Evolutionary conservation across 139 green algal genomes (phyloP), one percentile per base, ranked within the genome.

Genomic region (Micractinium sp.): DNA sequence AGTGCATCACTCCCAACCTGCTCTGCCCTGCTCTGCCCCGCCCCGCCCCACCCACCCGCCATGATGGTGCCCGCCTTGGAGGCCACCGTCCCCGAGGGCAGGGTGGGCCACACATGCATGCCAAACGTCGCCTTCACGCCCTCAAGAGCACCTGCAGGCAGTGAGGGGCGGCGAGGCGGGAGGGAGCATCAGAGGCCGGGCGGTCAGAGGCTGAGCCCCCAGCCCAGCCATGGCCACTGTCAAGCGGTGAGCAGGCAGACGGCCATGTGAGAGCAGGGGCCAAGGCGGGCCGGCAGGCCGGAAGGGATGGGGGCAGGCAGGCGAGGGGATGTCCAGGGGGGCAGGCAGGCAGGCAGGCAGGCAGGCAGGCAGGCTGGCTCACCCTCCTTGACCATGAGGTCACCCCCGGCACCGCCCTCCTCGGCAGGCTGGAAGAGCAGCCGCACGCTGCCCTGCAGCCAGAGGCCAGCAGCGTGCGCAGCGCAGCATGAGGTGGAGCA

Each of bases 351-450:
- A 15, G 3, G 33, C 38, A 83, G 2, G 23, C 82, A 80, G 15
- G 81, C 3, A 66, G 25, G 67, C 80, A 83, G 67, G 66, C 63
- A 67, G 83, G 1, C 77, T 14, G 23, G 23, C 71, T 76, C 90
- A 88, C 90, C 93, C 75, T 95, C 92, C 31, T 94, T 53, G 1
- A 97, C 91, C 91, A 98, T 95, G 14, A 76, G 33, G 29, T 94
- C 83, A 0, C 90, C 97, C 20, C 97, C 97, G 27, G 94, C 96
- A 2, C 92, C 89, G 19, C 94, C 95, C 92, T 99, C 97, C 92
- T 99, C 97, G 23, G 97, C 97, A 12, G 97, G 97, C 91, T 99
- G 97, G 94, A 99, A 99, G 20, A 99, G 41, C 22, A 99, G 93
- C 69, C 93, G 90, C 56, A 99, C 95, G 1, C 84, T 96, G 81